phyloP scores from a whole-genome alignment of 306 rosid genomes.

The Quercus bicolor region DNA sequence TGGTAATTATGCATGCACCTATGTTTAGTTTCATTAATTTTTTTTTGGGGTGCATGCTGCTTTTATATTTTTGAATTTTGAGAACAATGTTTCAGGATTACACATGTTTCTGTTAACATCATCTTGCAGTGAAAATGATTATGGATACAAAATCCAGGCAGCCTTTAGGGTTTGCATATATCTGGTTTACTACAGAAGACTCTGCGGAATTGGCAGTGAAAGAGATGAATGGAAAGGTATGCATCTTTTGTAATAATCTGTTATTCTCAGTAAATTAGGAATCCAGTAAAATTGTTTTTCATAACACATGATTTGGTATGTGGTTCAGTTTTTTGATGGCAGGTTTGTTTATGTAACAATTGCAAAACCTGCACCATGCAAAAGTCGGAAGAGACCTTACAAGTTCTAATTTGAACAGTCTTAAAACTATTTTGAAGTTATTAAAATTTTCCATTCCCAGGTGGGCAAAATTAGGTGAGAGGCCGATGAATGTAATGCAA shows the following conservation, averaged over 20 bases:
- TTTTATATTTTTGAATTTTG: not conserved
- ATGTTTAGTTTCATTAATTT: not conserved
- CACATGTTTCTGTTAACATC: not conserved
- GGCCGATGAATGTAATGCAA: not conserved
- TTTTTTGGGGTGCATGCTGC: not conserved
- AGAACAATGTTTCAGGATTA: not conserved
- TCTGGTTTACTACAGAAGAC: conserved; percentile 37
- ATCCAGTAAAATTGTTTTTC: conserved; percentile 6
- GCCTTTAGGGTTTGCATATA: conserved; percentile 37
- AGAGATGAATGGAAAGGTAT: conserved; percentile 57
- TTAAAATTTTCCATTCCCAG: not conserved
- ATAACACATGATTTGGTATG: conserved; percentile 10
- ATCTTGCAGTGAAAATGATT: conserved; percentile 35
- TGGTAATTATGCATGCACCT: not conserved
- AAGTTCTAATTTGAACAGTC: conserved; percentile 23
- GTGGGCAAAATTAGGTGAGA: not conserved
- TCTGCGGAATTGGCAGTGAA: conserved; percentile 37
- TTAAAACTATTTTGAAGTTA: not conserved
- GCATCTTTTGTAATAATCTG: conserved; percentile 8
- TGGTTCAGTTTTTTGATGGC: conserved; percentile 51
- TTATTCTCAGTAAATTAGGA: not conserved
- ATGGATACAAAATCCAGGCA: conserved; percentile 31
- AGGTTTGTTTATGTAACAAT: conserved; percentile 41
- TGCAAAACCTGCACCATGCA: conserved; percentile 28
- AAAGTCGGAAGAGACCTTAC: conserved; percentile 21